Evolutionary conservation across 1,284 basidiomycete species (phyloP), one percentile per base, ranked within the genome.

Genomic region (Cryptococcus deneoformans): DNA sequence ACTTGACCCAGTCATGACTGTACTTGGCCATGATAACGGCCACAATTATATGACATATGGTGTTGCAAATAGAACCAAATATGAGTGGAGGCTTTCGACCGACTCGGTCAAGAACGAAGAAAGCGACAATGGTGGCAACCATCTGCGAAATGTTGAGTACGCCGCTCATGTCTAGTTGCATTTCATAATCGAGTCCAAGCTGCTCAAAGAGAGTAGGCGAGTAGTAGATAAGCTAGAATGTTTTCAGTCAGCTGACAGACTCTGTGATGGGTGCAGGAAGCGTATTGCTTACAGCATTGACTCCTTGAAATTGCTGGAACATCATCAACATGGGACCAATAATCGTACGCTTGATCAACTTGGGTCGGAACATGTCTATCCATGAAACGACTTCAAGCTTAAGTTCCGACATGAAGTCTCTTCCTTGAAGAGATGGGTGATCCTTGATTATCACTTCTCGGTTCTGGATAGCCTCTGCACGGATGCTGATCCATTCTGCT

Each of bases 11-110:
- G 53, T 66, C 58, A 37, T 61, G 29, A 29, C 58, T 47, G 59
- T 60, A 71, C 2, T 36, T 46, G 10, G 39, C 68, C 38, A 71
- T 68, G 48, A 75, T 57, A 5, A 57, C 57, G 0, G 63, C 71
- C 35, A 68, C 63, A 24, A 72, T 62, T 20, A 66, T 51, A 50
- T 70, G 67, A 0, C 60, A 57, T 7, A 63, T 51, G 10, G 48
- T 42, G 39, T 55, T 58, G 7, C 58, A 57, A 9, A 54, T 10
- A 0, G 65, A 58, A 0, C 69, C 68, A 40, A 46, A 48, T 16
- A 78, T 57, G 24, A 78, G 63, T 5, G 72, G 64, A 6, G 67
- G 67, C 12, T 64, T 61, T n/a, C 78, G 70, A 43, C 78, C 78
- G 5, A 77, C 52, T 2, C 64, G 60, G 61, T 80, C 78, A 44